Evolutionary conservation across 2,329 filamentous ascomycete genomes (phyloP).

Genomic region (Chlorencoelia australis): DNA sequence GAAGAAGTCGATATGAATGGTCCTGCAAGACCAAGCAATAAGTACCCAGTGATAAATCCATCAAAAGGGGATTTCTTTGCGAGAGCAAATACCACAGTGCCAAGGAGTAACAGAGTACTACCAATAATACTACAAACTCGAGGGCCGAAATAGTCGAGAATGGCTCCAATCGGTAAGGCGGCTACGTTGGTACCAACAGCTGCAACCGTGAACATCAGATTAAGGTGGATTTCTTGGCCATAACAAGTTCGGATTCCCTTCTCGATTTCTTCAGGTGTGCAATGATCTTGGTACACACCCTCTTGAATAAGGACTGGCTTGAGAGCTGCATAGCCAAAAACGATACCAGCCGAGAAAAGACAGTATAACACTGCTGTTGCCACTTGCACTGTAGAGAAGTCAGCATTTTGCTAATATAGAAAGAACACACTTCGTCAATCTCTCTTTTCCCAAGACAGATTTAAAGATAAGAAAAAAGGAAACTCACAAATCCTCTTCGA

Average conservation of each 20-base stretch:
- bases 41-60: slow-evolving; percentile 62
- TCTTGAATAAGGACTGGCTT: slow-evolving; percentile 71
- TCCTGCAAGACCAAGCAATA: slow-evolving; percentile 67
- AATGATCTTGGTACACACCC: slow-evolving; percentile 59
- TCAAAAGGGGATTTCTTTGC: slow-evolving; percentile 58
- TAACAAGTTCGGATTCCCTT: slow-evolving; percentile 43
- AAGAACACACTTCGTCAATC: background rate
- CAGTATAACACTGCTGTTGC: slow-evolving; percentile 59
- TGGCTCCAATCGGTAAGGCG: slow-evolving; percentile 74
- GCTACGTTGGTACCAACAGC: slow-evolving; percentile 82
- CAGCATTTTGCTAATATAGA: slow-evolving; percentile 2
- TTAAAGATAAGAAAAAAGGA: background rate
- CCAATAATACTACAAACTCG: slow-evolving; percentile 65
- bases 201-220: slow-evolving; percentile 87
- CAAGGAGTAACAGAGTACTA: slow-evolving; percentile 55
- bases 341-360: slow-evolving; percentile 65
- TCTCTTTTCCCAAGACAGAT: background rate
- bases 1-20: slow-evolving; percentile 76
- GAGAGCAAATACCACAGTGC: slow-evolving; percentile 64
- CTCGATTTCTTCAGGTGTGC: slow-evolving; percentile 42
- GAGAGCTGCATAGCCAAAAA: slow-evolving; percentile 78
- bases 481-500: slow-evolving; percentile 27
- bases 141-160: slow-evolving; percentile 75
- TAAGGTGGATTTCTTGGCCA: slow-evolving; percentile 56
- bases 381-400: slow-evolving; percentile 50